Evolutionary conservation across 352 stramenopile genomes (phyloP).

Genomic region (Pythium scleroteichum): DNA sequence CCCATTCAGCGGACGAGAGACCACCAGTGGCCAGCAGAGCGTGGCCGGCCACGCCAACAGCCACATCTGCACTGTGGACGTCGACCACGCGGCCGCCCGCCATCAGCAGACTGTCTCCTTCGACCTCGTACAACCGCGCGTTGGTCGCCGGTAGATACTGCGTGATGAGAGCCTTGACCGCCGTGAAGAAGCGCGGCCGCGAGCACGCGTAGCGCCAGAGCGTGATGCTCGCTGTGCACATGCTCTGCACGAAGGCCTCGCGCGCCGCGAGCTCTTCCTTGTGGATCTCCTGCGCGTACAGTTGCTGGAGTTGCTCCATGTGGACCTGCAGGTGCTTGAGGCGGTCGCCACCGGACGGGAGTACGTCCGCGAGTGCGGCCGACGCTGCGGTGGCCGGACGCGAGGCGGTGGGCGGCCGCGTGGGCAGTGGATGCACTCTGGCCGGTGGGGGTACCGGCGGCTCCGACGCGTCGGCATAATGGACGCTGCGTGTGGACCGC

Average conservation of each 20-base stretch:
- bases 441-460: background rate
- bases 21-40: slow-evolving; percentile 4
- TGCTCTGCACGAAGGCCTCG: slow-evolving; percentile 39
- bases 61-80: background rate
- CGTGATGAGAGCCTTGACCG: slow-evolving; percentile 40
- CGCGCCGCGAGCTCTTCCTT: slow-evolving; percentile 43
- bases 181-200: slow-evolving; percentile 35
- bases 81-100: slow-evolving; percentile 5
- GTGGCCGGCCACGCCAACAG: slow-evolving; percentile 12
- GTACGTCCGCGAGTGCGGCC: slow-evolving; percentile 16
- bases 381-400: slow-evolving; percentile 8
- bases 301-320: slow-evolving; percentile 49
- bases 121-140: slow-evolving; percentile 34
- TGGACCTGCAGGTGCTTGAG: slow-evolving; percentile 49
- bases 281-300: slow-evolving; percentile 48
- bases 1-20: slow-evolving; percentile 6
- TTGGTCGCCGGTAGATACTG: slow-evolving; percentile 40
- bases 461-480: background rate
- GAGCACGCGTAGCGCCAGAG: slow-evolving; percentile 44
- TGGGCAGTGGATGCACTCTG: background rate
- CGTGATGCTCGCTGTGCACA: slow-evolving; percentile 51
- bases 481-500: slow-evolving; percentile 14
- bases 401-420: slow-evolving; percentile 1
- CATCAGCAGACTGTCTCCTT: slow-evolving; percentile 14
- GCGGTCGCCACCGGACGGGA: slow-evolving; percentile 23